phyloP scores from a whole-genome alignment of 2,329 filamentous ascomycete genomes.

The Pseudopyrenochaeta lycopersici region DNA sequence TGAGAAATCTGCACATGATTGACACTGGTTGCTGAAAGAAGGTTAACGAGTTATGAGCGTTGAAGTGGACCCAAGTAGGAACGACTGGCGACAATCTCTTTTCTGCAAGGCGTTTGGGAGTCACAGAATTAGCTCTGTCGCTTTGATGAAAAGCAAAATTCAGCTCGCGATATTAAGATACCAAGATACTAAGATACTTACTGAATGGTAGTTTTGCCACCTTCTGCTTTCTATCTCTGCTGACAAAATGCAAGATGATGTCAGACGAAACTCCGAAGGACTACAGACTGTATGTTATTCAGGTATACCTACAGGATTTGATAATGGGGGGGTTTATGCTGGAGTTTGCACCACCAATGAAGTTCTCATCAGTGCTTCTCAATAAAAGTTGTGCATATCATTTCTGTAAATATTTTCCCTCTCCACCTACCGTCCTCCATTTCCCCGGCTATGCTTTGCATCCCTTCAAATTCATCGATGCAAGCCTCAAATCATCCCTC shows the following conservation, averaged over 20 bases:
- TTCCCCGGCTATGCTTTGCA: no score
- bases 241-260: constrained; percentile 1
- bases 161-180: not conserved
- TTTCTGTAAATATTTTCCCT: no score
- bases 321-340: not conserved
- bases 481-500: no score
- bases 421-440: no score
- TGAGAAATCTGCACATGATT: not conserved
- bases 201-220: constrained; percentile 7
- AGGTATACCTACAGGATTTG: not conserved
- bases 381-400: no score
- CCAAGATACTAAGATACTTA: constrained; percentile 3
- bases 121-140: not conserved
- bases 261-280: not conserved
- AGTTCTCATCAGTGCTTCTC: no score
- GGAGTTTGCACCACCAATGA: no score
- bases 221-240: not conserved
- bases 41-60: not conserved
- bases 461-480: no score
- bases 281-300: not conserved
- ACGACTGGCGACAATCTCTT: not conserved
- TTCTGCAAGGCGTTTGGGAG: not conserved
- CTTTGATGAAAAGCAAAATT: not conserved
- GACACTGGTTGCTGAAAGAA: not conserved
- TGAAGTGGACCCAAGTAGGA: not conserved